phyloP scores from a whole-genome alignment of 2,329 filamentous ascomycete species.

The Pestalotiopsis sp. region DNA sequence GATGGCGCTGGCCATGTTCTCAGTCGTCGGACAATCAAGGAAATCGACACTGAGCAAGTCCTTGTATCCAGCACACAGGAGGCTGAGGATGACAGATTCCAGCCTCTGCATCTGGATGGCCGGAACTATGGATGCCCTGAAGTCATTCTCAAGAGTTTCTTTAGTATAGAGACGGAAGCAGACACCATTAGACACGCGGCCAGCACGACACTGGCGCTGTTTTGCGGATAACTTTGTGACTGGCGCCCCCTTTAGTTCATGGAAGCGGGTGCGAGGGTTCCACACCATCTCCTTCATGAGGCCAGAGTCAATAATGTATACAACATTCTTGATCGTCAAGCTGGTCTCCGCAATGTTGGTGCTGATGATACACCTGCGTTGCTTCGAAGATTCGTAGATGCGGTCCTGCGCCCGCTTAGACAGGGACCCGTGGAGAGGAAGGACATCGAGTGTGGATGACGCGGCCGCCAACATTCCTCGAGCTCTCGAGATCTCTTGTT shows the following conservation, averaged over 20 bases:
- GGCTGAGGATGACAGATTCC: neutral
- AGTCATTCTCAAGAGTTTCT: neutral
- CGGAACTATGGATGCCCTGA: neutral
- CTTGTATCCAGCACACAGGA: neutral
- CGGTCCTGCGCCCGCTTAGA: neutral
- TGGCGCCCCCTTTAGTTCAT: constrained; percentile 44
- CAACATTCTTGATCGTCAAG: constrained; percentile 52
- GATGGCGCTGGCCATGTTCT: neutral
- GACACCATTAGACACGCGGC: constrained; percentile 47
- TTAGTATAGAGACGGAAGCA: constrained; percentile 49
- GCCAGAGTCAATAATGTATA: constrained; percentile 52
- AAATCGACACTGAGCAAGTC: neutral
- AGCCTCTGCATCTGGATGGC: neutral
- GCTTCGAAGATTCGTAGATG: constrained; percentile 30
- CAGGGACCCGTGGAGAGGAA: neutral
- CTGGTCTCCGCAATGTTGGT: constrained; percentile 55
- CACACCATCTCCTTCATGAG: constrained; percentile 39
- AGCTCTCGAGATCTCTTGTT: neutral
- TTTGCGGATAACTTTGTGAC: constrained; percentile 47
- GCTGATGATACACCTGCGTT: constrained; percentile 50
- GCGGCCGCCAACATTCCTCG: neutral
- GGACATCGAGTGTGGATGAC: neutral
- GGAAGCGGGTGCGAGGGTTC: constrained; percentile 39
- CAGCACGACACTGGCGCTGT: constrained; percentile 52
- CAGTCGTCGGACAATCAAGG: neutral